Evolutionary conservation across 129 eudicot species (phyloP).

Genomic region (Artemisia tridentata): DNA sequence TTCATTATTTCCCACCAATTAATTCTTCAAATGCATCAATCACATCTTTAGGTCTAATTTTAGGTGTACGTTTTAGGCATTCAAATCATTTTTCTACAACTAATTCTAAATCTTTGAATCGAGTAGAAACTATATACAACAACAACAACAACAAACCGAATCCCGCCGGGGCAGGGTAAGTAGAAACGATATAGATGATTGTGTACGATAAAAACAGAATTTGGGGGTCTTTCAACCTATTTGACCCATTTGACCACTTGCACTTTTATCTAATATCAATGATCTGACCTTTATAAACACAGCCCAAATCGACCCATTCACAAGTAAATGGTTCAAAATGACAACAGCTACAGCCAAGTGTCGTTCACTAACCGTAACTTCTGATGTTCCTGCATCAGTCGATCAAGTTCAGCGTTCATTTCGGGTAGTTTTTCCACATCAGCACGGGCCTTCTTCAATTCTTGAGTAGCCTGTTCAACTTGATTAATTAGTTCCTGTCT

Average conservation of each 20-base stretch:
- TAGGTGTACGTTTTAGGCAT: too few species aligned
- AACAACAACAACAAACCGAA: too few species aligned
- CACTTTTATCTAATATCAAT: neutral
- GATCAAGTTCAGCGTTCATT: constrained; percentile 67
- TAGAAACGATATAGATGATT: neutral
- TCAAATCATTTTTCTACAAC: too few species aligned
- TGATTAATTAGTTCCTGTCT: constrained; percentile 53
- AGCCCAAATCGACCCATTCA: neutral
- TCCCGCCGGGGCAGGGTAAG: too few species aligned
- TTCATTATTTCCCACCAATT: too few species aligned
- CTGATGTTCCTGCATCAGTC: constrained; percentile 74
- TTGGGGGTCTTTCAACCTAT: neutral
- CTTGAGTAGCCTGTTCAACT: constrained; percentile 48
- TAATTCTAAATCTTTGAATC: neutral
- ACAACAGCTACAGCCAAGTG: constrained; percentile 5
- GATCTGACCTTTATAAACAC: neutral
- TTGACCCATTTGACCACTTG: constrained; percentile 1
- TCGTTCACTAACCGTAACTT: constrained; percentile 66
- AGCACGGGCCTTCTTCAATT: constrained; percentile 54
- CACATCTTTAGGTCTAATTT: too few species aligned
- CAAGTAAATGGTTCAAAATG: neutral
- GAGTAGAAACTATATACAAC: too few species aligned
- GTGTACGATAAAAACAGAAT: neutral
- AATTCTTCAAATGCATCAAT: too few species aligned
- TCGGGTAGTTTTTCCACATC: constrained; percentile 59